Percentiles rank a stretch among this genome's conserved stretches.
Evolutionary conservation across 345 rosid genomes (phyloP).

Genomic region (Arabis hirsuta): DNA sequence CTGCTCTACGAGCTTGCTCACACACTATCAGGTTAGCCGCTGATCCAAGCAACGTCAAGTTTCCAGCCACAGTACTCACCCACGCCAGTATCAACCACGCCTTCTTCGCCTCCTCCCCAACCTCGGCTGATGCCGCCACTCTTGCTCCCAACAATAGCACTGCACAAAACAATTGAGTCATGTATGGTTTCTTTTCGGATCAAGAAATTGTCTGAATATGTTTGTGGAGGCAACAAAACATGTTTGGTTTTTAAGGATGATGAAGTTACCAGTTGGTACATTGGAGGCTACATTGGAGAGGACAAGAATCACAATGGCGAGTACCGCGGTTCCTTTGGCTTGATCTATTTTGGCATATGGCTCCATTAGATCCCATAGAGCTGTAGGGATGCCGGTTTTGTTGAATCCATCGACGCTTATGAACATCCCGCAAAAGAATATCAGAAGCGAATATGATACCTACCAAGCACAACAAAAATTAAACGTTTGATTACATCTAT

Average conservation of each 20-base stretch:
- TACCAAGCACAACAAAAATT: slow-evolving; percentile 29
- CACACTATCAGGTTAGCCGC: slow-evolving; percentile 92
- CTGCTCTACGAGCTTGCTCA: slow-evolving; percentile 75
- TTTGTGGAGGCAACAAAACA: background rate
- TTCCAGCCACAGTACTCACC: slow-evolving; percentile 89
- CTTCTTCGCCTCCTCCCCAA: slow-evolving; percentile 62
- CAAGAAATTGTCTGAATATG: no score
- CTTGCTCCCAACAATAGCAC: slow-evolving; percentile 75
- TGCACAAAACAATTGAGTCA: slow-evolving; percentile 30
- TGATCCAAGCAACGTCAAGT: slow-evolving; percentile 80
- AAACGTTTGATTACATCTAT: background rate
- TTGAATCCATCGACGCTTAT: slow-evolving; percentile 84
- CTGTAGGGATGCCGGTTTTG: slow-evolving; percentile 79
- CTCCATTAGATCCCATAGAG: slow-evolving; percentile 79
- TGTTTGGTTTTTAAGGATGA: background rate
- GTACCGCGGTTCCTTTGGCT: slow-evolving; percentile 57
- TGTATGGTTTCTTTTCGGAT: no score
- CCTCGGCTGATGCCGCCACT: slow-evolving; percentile 77
- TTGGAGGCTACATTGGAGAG: slow-evolving; percentile 85
- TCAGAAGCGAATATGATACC: slow-evolving; percentile 80
- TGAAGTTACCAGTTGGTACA: slow-evolving; percentile 76
- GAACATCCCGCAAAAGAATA: slow-evolving; percentile 92
- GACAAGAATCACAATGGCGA: slow-evolving; percentile 64
- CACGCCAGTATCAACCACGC: slow-evolving; percentile 86
- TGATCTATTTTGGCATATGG: slow-evolving; percentile 60